These are phyloP conservation scores for Cyclospora cayetanensis DNA, from an alignment of 169 alveolate genomes.

Conservation along the genomic window DNA sequence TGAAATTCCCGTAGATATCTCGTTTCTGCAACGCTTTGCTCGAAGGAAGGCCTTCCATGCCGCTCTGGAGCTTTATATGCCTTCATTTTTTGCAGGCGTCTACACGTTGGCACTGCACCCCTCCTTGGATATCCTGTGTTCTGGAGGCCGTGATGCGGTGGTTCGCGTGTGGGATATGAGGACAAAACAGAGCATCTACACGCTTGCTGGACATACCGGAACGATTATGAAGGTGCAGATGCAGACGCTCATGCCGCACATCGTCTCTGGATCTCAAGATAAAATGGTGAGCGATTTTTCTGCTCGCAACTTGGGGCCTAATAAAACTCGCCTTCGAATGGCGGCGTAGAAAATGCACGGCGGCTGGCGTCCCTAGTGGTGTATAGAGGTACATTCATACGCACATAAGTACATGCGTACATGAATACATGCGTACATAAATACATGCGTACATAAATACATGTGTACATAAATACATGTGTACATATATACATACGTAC, in stretches of 20 bases:
- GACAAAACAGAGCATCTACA: constrained; percentile 93
- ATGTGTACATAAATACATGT: background rate
- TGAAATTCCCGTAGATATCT: too few relatives aligned
- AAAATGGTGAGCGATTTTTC: constrained; percentile 71
- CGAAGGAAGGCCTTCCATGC: too few relatives aligned
- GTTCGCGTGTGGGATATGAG: constrained; percentile 99
- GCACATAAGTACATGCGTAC: background rate
- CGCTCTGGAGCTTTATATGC: background rate
- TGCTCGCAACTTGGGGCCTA: background rate
- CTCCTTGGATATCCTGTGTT: constrained; percentile 93
- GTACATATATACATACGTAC: too few relatives aligned
- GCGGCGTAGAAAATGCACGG: background rate
- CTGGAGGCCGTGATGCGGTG: constrained; percentile 99
- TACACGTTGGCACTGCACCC: constrained; percentile 97
- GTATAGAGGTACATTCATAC: background rate
- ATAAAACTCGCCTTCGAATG: background rate
- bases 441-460: background rate
- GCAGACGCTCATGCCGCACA: constrained; percentile 97
- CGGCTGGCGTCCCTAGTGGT: background rate
- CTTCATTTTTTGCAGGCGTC: constrained; percentile 86
- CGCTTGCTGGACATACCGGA: constrained; percentile 95
- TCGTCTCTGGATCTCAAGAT: constrained; percentile 93
- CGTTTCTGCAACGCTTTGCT: too few relatives aligned
- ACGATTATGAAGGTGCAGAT: constrained; percentile 88
- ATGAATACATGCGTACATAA: background rate